These are phyloP conservation scores for Colletotrichum euphorbiae DNA, from an alignment of 2,329 filamentous ascomycete genomes.

Conservation along the genomic window DNA sequence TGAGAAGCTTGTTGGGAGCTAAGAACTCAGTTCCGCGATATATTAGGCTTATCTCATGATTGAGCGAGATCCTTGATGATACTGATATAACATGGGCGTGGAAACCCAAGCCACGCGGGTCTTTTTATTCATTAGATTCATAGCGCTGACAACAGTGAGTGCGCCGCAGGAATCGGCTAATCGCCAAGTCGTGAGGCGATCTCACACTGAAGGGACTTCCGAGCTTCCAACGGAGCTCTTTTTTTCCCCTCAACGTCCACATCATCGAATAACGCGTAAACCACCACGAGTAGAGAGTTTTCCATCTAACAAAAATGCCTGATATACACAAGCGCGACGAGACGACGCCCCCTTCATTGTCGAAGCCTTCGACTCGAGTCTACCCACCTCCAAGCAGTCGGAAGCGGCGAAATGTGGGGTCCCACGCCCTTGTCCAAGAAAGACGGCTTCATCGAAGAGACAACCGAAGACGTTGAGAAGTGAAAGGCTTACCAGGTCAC, in stretches of 20 bases:
- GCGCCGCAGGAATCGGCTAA: no score
- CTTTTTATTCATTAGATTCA: no score
- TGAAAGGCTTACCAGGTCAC: slow-evolving; percentile 44
- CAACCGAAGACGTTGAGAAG: slow-evolving; percentile 40
- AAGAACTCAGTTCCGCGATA: no score
- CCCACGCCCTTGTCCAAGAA: slow-evolving; percentile 43
- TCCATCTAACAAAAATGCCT: accelerated
- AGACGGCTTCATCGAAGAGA: slow-evolving; percentile 42
- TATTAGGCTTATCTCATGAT: no score
- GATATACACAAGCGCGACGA: slow-evolving; percentile 44
- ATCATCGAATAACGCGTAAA: background rate
- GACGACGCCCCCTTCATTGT: slow-evolving; percentile 47
- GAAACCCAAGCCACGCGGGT: no score
- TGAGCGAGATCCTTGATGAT: no score
- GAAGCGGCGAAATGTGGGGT: slow-evolving; percentile 47
- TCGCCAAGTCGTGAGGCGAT: background rate
- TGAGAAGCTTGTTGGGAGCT: no score
- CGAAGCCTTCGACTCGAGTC: slow-evolving; percentile 46
- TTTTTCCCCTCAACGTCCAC: background rate
- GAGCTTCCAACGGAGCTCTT: no score
- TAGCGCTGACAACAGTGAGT: no score
- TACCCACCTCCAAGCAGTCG: slow-evolving; percentile 46
- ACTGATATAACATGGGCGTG: no score
- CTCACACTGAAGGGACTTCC: background rate
- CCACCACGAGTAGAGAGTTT: accelerated